Conservation (phyloP, 306 rosid species). For the Benincasa hispida region DNA sequence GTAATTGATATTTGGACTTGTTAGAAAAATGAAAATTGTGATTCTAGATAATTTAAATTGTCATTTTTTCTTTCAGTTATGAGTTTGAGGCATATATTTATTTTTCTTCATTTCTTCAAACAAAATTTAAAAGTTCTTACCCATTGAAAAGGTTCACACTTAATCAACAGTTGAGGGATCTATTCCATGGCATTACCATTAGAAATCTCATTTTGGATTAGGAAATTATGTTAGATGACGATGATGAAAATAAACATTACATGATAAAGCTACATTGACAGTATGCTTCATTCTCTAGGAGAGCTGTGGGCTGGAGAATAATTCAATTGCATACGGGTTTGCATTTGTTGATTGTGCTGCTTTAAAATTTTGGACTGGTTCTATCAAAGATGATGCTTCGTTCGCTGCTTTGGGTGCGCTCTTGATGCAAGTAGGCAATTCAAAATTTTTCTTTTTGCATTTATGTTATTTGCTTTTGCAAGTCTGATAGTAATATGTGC, state of each 20-base stretch:
- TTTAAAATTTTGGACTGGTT: conserved; percentile 79
- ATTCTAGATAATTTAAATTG: background rate
- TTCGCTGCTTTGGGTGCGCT: conserved; percentile 83
- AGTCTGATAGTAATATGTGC: background rate
- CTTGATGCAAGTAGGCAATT: conserved; percentile 68
- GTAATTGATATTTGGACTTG: background rate
- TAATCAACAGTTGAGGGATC: background rate
- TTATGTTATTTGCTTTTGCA: background rate
- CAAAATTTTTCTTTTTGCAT: conserved; percentile 8
- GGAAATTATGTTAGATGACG: background rate
- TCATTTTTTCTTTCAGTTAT: background rate
- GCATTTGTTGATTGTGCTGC: conserved; percentile 94
- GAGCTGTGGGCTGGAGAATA: conserved; percentile 34
- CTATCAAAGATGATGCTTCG: conserved; percentile 67
- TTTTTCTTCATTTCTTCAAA: background rate
- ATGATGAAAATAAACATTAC: background rate
- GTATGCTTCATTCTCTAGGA: conserved; percentile 27
- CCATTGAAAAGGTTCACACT: background rate
- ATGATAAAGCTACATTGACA: background rate
- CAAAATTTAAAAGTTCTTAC: background rate
- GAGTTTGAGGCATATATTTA: background rate
- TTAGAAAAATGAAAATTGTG: background rate
- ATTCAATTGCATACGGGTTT: conserved; percentile 64
- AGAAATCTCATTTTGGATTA: background rate
- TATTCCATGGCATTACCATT: background rate